Conservation (phyloP, 495 filamentous ascomycete genomes). For the Penicillium flavigenum region DNA sequence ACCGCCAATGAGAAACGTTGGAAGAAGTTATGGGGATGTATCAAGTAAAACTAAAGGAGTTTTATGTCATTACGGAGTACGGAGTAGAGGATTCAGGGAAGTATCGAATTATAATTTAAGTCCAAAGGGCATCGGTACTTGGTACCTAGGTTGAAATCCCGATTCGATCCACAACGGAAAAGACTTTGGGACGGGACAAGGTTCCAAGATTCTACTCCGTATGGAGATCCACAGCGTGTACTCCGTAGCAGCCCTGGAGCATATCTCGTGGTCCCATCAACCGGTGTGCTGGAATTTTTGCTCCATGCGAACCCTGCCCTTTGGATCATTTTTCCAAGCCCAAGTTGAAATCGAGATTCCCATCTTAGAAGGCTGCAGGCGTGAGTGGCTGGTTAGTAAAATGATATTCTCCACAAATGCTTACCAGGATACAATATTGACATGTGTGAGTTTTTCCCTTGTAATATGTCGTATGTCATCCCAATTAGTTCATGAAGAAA, state of each 20-base stretch:
- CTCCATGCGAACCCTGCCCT: not conserved
- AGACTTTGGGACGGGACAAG: slow-evolving; percentile 1
- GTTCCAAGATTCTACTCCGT: not conserved
- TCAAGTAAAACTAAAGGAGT: not conserved
- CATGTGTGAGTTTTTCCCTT: not conserved
- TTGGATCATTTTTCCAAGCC: slow-evolving; percentile 5
- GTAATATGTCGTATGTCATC: not conserved
- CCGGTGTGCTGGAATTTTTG: slow-evolving; percentile 8
- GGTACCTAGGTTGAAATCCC: not conserved
- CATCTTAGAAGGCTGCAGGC: not conserved
- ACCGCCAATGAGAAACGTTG: slow-evolving; percentile 1
- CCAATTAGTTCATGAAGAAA: not conserved
- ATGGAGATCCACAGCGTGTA: not conserved
- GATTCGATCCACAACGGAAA: not conserved
- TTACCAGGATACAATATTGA: not conserved
- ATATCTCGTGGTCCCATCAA: slow-evolving; percentile 15
- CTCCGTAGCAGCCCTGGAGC: not conserved
- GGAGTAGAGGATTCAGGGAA: not conserved
- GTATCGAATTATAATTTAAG: not conserved
- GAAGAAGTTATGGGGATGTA: slow-evolving; percentile 4
- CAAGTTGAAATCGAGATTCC: slow-evolving; percentile 2
- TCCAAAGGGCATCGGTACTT: not conserved
- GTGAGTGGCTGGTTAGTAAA: not conserved
- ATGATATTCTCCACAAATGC: not conserved
- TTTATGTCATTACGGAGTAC: not conserved